Conservation (phyloP, 1,284 basidiomycete genomes). For the Coniferiporia sulphurascens region DNA sequence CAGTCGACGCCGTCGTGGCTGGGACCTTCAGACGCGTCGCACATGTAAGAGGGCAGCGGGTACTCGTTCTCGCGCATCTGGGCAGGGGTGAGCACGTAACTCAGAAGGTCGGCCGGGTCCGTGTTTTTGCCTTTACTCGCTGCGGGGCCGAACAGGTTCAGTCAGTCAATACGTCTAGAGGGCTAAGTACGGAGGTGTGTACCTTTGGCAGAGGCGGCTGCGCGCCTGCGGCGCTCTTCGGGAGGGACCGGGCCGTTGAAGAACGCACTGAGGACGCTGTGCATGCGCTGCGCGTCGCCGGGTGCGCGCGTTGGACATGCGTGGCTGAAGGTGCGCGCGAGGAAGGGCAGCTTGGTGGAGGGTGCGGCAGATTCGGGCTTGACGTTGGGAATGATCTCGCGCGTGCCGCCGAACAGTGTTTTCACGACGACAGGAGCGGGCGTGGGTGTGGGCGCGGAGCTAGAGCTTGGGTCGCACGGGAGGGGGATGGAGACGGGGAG, state of each 20-base stretch:
- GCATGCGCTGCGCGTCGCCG: constrained; percentile 78
- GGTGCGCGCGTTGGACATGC: constrained; percentile 88
- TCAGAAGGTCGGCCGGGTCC: neutral
- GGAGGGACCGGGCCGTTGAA: constrained; percentile 76
- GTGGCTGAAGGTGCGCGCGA: constrained; percentile 82
- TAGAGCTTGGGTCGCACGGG: constrained; percentile 25
- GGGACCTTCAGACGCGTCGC: constrained; percentile 47
- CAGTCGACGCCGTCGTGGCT: constrained; percentile 34
- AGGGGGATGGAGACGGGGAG: constrained; percentile 63
- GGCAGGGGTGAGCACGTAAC: constrained; percentile 68
- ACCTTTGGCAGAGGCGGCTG: constrained; percentile 52
- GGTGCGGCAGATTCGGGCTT: neutral
- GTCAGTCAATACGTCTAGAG: no score
- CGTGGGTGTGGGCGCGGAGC: neutral
- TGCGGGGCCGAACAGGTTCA: neutral
- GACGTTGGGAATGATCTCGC: constrained; percentile 4
- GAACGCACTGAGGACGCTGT: constrained; percentile 78
- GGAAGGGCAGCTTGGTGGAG: constrained; percentile 52
- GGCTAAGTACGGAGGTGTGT: neutral
- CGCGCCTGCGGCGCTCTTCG: constrained; percentile 69
- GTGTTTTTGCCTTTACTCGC: neutral
- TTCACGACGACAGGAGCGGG: constrained; percentile 9
- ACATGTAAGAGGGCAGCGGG: constrained; percentile 75
- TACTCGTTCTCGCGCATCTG: constrained; percentile 93
- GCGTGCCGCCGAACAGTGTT: constrained; percentile 13